Evolutionary conservation across 148 eudicot species (phyloP).

Genomic region (Cornus suecica): DNA sequence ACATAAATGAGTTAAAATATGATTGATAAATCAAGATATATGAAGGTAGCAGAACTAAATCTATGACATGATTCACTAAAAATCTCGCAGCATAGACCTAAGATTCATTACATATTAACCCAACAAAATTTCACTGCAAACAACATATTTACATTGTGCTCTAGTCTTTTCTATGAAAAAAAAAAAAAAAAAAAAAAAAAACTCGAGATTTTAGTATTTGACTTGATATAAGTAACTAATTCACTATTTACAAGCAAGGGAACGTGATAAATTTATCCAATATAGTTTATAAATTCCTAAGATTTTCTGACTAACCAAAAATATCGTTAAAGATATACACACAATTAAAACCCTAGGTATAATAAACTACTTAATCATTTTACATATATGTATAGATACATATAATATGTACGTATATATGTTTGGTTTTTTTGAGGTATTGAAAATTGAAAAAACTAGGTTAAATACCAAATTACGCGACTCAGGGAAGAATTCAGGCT

Average conservation of each 20-base stretch:
- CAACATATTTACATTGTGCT: background rate
- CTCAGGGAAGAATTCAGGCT: conserved; percentile 67
- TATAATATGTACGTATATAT: background rate
- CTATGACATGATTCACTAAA: too few species aligned
- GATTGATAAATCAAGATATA: too few species aligned
- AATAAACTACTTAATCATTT: background rate
- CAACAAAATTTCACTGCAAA: too few species aligned
- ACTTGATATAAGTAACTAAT: background rate
- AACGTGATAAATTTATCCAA: background rate
- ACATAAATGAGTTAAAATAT: too few species aligned
- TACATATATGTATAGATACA: background rate
- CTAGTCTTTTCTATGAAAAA: background rate
- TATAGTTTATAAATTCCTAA: background rate
- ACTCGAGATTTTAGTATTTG: background rate
- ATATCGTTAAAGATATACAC: too few species aligned
- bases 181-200: background rate
- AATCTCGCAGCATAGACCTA: too few species aligned
- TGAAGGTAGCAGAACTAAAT: background rate
- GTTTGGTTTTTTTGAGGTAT: background rate
- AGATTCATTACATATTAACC: too few species aligned
- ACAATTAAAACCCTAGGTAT: background rate
- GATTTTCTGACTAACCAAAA: background rate
- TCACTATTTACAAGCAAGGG: background rate
- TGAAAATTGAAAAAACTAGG: background rate
- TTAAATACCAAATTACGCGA: conserved; percentile 70